Base-by-base conservation (phyloP, 2,329 filamentous ascomycete genomes). In the Parastagonospora nodorum region DNA sequence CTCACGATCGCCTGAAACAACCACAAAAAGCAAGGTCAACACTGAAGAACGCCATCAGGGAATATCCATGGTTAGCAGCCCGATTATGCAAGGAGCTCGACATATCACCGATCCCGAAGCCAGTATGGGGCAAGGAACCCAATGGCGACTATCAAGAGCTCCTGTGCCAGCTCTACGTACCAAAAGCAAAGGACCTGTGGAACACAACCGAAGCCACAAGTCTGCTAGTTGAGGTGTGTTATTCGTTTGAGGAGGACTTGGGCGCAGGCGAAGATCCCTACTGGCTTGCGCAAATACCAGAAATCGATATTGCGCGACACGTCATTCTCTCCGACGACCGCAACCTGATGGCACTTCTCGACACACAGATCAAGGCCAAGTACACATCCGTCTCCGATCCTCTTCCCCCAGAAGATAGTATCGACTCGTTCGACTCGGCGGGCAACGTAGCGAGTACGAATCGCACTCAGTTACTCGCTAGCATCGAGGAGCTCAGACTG, bases 31-130 rank as follows among this genome's bases (percentile, higher is more conserved):
- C 89, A 30, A 84, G 86, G 53, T 79, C 82, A 45, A 76, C 85
- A 6, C 80, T 97, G 7, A 78, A 80, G 5, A 77, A 80, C 7
- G 88, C 90, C 2, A 88, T 97, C 71, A 80, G 84, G 49, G 79
- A 78, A 27, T 84, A 91, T 45, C 93, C 94, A 0, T 99, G 92
- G 91, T 80, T 97, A 2, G 92, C 93, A 63, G 86, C 84, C 46
- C 81, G 86, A 16, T 78, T 99, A 4, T 94, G 93, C 69, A 87
- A 89, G 61, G 88, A 90, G 41, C 79, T 97, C 24, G 86, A 88
- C 56, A 80, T 97, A 28, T 88, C 91, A 11, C 81, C 83, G 6
- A 79, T 90, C 7, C 92, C 94, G 1, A 87, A 87, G 30, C 83
- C 86, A 0, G 83, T 97, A 29, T 97, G 94, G 93, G 92, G 90